Percentiles rank a stretch among this genome's conserved stretches.
Evolutionary conservation across 306 rosid species (phyloP).

Genomic region (Crotalaria pallida): DNA sequence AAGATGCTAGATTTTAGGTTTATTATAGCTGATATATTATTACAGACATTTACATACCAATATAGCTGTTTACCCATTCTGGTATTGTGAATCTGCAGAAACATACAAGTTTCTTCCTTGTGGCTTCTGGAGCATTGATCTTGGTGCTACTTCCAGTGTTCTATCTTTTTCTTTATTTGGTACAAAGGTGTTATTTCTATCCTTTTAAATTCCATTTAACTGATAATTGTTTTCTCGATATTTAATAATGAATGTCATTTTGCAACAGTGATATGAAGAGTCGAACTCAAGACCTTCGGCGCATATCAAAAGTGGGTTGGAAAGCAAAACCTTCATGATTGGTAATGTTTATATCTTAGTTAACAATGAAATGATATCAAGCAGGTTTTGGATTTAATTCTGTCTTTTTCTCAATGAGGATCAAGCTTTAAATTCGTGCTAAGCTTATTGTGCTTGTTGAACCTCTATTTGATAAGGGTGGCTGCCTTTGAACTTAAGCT

Average conservation of each 20-base stretch:
- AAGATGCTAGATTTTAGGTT: background rate
- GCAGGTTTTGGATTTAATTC: background rate
- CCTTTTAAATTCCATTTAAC: background rate
- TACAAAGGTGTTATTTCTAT: conserved; percentile 56
- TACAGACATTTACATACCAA: background rate
- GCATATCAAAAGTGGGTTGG: conserved; percentile 43
- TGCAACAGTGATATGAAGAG: conserved; percentile 47
- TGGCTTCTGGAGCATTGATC: conserved; percentile 48
- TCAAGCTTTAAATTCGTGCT: background rate
- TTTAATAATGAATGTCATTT: background rate
- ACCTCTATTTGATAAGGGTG: no score
- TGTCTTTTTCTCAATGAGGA: background rate
- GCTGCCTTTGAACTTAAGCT: background rate
- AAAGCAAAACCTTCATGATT: conserved; percentile 59
- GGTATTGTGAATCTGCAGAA: conserved; percentile 34
- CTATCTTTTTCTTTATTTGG: conserved; percentile 61
- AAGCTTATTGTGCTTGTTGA: background rate
- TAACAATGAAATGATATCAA: background rate
- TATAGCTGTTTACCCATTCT: background rate
- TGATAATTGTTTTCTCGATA: background rate
- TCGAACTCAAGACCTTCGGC: conserved; percentile 50
- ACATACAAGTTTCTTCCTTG: conserved; percentile 40
- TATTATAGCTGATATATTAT: background rate
- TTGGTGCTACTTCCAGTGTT: conserved; percentile 64
- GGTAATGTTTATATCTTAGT: conserved; percentile 33